These are phyloP conservation scores for Nigrospora sphaerica DNA, from an alignment of 2,329 filamentous ascomycete genomes.

Conservation along the genomic window DNA sequence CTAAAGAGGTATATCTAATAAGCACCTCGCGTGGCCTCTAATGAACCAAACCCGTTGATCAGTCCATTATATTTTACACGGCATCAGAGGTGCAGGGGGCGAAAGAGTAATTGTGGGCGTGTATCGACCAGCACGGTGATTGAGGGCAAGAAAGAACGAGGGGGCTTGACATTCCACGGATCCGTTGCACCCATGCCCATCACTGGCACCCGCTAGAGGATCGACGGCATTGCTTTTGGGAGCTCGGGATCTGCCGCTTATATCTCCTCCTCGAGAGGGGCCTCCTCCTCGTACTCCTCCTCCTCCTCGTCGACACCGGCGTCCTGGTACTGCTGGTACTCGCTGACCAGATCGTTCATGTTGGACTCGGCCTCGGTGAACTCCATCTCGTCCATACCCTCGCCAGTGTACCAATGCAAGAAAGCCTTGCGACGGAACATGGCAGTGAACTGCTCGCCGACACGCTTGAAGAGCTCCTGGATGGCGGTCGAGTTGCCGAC, in stretches of 20 bases:
- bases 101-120: conserved; percentile 10
- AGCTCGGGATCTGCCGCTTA: conserved; percentile 17
- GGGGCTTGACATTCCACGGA: conserved; percentile 1
- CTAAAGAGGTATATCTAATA: conserved; percentile 25
- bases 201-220: background rate
- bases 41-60: conserved; percentile 12
- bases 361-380: conserved; percentile 99
- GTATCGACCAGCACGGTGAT: conserved; percentile 1
- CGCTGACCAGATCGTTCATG: conserved; percentile 99
- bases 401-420: conserved; percentile 99
- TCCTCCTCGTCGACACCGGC: conserved; percentile 95
- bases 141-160: conserved; percentile 1
- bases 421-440: conserved; percentile 99
- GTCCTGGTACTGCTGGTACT: conserved; percentile 99
- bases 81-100: conserved; percentile 15
- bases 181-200: background rate
- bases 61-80: conserved; percentile 17
- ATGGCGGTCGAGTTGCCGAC: conserved; percentile 99
- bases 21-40: conserved; percentile 15
- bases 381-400: conserved; percentile 99
- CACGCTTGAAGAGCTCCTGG: conserved; percentile 99
- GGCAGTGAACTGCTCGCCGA: conserved; percentile 98
- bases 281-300: conserved; percentile 90
- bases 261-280: conserved; percentile 64
- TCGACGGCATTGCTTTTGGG: background rate